These are phyloP conservation scores for Chenopodium album DNA, from an alignment of 148 eudicot species.

Conservation along the genomic window DNA sequence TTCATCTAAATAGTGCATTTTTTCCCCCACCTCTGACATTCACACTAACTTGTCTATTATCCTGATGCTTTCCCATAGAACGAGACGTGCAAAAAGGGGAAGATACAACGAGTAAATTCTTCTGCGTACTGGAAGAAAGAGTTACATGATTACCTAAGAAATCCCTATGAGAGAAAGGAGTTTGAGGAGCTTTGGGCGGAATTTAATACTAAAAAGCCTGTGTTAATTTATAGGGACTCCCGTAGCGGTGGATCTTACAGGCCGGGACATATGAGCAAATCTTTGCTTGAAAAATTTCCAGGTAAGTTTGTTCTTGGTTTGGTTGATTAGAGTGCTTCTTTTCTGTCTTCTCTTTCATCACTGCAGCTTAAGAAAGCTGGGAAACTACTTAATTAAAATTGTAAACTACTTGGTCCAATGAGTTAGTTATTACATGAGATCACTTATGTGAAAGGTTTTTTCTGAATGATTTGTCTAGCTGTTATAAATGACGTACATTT, in stretches of 20 bases:
- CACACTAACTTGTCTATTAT: neutral
- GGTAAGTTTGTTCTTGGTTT: slow-evolving; percentile 36
- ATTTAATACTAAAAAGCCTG: slow-evolving; percentile 19
- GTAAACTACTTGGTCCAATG: neutral
- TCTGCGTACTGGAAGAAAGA: neutral
- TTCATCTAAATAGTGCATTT: neutral
- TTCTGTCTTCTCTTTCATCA: neutral
- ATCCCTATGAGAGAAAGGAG: slow-evolving; percentile 34
- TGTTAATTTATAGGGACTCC: slow-evolving; percentile 26
- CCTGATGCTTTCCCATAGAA: slow-evolving; percentile 17
- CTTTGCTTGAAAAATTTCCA: slow-evolving; percentile 35
- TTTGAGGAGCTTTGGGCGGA: slow-evolving; percentile 27
- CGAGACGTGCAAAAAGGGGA: neutral
- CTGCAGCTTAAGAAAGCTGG: neutral
- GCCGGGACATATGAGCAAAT: slow-evolving; percentile 21
- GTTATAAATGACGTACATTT: neutral
- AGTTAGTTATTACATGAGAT: neutral
- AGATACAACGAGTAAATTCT: neutral
- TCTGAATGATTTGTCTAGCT: neutral
- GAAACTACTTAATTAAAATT: neutral
- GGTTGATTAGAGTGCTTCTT: neutral
- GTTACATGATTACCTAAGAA: slow-evolving; percentile 23
- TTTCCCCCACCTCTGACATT: neutral
- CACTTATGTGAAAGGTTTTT: neutral
- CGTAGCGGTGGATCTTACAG: slow-evolving; percentile 28